Evolutionary conservation across 805 yeast species (phyloP).

Genomic region (Naumovozyma castellii): DNA sequence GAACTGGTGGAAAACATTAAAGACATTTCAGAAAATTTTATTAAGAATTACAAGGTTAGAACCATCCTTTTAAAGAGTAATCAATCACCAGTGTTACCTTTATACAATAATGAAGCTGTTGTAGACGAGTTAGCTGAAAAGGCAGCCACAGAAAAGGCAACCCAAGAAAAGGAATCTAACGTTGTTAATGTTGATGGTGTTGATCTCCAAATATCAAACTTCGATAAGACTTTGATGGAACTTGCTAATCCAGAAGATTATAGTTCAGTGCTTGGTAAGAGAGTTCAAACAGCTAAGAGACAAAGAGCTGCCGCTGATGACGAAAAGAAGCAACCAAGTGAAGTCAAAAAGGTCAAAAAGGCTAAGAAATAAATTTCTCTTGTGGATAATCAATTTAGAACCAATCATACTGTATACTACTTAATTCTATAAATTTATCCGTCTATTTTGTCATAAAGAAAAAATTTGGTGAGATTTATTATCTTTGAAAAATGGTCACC

Average conservation of each 20-base stretch:
- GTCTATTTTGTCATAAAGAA: too few species aligned
- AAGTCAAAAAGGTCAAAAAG: conserved; percentile 12
- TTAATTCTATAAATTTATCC: too few species aligned
- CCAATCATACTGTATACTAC: background rate
- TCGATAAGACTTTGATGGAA: conserved; percentile 75
- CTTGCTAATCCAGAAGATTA: conserved; percentile 69
- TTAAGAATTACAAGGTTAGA: conserved; percentile 37
- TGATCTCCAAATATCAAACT: conserved; percentile 42
- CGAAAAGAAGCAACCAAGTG: background rate
- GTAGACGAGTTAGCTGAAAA: conserved; percentile 31
- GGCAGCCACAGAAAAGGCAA: conserved; percentile 14
- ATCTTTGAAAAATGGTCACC: too few species aligned
- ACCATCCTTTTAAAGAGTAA: conserved; percentile 56
- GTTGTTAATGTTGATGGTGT: conserved; percentile 30
- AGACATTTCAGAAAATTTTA: conserved; percentile 43
- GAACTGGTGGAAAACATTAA: conserved; percentile 53
- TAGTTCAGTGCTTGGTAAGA: conserved; percentile 49
- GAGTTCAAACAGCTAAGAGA: conserved; percentile 36
- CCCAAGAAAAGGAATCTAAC: conserved; percentile 18
- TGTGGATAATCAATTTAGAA: too few species aligned
- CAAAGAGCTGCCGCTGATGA: conserved; percentile 7
- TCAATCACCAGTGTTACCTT: conserved; percentile 75
- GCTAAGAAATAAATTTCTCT: conserved; percentile 14
- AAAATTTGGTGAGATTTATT: too few species aligned
- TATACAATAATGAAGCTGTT: conserved; percentile 53